phyloP scores from a whole-genome alignment of 805 yeast genomes.

The Candida oleophila region DNA sequence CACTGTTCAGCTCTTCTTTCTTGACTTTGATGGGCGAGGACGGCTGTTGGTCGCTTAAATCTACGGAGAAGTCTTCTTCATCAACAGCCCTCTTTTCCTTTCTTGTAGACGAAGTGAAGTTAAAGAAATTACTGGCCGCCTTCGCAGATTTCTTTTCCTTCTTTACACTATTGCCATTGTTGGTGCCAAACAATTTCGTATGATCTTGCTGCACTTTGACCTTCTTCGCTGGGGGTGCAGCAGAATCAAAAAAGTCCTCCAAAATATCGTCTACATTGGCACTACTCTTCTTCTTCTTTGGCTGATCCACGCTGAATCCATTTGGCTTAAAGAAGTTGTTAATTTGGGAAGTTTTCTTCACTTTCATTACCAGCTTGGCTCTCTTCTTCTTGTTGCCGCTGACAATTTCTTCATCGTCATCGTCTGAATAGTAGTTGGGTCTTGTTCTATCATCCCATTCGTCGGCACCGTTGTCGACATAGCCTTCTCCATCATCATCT shows the following conservation, averaged over 20 bases:
- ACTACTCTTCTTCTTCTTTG: conserved; percentile 41
- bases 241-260: conserved; percentile 44
- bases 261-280: conserved; percentile 66
- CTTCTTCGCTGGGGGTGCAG: conserved; percentile 14
- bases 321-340: conserved; percentile 52
- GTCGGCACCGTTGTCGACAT: conserved; percentile 89
- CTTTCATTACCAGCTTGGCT: conserved; percentile 35
- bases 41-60: conserved; percentile 14
- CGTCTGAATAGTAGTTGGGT: conserved; percentile 55
- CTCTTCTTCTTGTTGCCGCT: conserved; percentile 18
- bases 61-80: not conserved
- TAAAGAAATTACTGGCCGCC: conserved; percentile 15
- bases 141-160: conserved; percentile 18
- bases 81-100: conserved; percentile 15
- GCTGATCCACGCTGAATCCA: conserved; percentile 14
- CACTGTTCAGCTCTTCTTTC: conserved; percentile 7
- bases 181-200: conserved; percentile 17
- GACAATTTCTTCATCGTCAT: conserved; percentile 33
- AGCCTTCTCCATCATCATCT: conserved; percentile 91
- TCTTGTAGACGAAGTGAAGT: conserved; percentile 24
- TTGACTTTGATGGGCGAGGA: conserved; percentile 37
- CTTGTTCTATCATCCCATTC: conserved; percentile 70
- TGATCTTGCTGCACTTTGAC: conserved; percentile 4
- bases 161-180: not conserved
- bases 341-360: conserved; percentile 47